phyloP scores from a whole-genome alignment of 2,329 filamentous ascomycete genomes.

The Corynespora cassiicola region DNA sequence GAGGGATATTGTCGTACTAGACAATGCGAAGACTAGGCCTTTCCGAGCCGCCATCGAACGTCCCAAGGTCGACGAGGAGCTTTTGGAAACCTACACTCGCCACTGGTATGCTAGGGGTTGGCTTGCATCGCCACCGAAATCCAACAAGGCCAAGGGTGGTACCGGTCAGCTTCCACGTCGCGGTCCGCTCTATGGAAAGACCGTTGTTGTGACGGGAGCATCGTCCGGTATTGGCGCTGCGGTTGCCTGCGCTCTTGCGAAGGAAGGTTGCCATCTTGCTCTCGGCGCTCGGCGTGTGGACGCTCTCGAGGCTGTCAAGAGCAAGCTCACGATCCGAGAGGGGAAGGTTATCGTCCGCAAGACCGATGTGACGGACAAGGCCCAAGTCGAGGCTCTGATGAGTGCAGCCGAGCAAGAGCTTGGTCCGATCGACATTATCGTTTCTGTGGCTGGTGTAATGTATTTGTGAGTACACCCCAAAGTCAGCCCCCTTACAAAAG shows the following conservation, averaged over 20 bases:
- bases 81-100: constrained; percentile 80
- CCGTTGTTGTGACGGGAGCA: constrained; percentile 79
- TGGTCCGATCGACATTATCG: constrained; percentile 78
- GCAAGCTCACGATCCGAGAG: constrained; percentile 62
- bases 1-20: constrained; percentile 73
- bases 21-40: constrained; percentile 71
- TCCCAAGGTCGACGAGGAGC: constrained; percentile 70
- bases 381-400: constrained; percentile 72
- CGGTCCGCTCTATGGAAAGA: constrained; percentile 70
- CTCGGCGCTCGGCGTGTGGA: constrained; percentile 75
- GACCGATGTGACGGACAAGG: constrained; percentile 74
- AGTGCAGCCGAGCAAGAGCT: constrained; percentile 65
- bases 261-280: constrained; percentile 74
- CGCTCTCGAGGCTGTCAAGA: constrained; percentile 71
- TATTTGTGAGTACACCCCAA: too few relatives aligned
- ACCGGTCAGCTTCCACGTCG: constrained; percentile 52
- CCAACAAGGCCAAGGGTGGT: constrained; percentile 54
- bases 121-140: constrained; percentile 69
- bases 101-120: constrained; percentile 83
- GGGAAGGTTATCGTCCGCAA: constrained; percentile 71
- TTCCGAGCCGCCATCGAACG: constrained; percentile 65
- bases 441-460: constrained; percentile 84
- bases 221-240: constrained; percentile 82
- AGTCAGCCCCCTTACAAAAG: too few relatives aligned
- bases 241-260: constrained; percentile 71